These are phyloP conservation scores for Yueomyces sinensis DNA, from an alignment of 805 yeast genomes.

Conservation along the genomic window DNA sequence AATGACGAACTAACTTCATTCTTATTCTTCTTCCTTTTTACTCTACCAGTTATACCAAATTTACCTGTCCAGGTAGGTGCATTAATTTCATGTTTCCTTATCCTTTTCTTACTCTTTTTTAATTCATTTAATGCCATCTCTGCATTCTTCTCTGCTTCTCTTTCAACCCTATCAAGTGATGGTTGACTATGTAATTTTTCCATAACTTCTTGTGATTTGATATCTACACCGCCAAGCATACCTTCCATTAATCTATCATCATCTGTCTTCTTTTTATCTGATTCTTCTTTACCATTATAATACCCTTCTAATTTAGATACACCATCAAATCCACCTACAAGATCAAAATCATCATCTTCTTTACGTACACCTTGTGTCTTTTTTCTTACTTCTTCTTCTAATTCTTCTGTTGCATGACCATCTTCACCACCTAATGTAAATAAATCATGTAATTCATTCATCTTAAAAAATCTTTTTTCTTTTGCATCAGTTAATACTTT, in stretches of 20 bases:
- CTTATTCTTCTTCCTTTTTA: conserved; percentile 5
- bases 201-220: conserved; percentile 68
- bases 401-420: conserved; percentile 26
- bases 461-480: conserved; percentile 83
- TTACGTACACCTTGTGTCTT: conserved; percentile 32
- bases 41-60: conserved; percentile 72
- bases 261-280: conserved; percentile 28
- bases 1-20: conserved; percentile 10
- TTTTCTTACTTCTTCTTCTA: conserved; percentile 45
- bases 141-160: conserved; percentile 48
- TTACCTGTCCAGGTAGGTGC: conserved; percentile 96
- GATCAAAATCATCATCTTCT: conserved; percentile 51
- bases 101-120: conserved; percentile 36
- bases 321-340: conserved; percentile 54
- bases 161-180: conserved; percentile 30
- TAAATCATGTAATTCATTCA: conserved; percentile 81
- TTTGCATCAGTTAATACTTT: conserved; percentile 92
- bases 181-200: conserved; percentile 33
- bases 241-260: conserved; percentile 65
- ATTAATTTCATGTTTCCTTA: conserved; percentile 40
- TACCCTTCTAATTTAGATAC: conserved; percentile 59
- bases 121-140: conserved; percentile 41
- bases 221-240: conserved; percentile 59
- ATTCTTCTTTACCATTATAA: conserved; percentile 36
- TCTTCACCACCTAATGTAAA: conserved; percentile 67